Conservation (phyloP, 805 yeast genomes). For the Zygosaccharomyces lentus region DNA sequence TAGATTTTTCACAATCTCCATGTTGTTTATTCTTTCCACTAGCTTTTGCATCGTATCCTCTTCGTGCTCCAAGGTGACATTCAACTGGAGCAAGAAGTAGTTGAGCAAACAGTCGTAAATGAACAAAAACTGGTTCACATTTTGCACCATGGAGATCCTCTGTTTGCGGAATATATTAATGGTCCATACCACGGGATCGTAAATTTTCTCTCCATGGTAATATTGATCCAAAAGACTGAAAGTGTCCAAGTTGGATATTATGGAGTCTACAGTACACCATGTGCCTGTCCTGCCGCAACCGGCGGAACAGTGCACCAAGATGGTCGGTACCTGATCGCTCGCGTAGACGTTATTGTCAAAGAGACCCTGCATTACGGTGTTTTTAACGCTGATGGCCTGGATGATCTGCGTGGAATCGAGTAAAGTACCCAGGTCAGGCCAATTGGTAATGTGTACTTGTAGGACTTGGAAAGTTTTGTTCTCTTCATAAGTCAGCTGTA, state of each 20-base stretch:
- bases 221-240: conserved; percentile 17
- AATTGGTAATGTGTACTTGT: conserved; percentile 71
- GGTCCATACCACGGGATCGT: conserved; percentile 57
- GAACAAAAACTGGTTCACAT: conserved; percentile 64
- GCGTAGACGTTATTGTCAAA: conserved; percentile 12
- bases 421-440: conserved; percentile 81
- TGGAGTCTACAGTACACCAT: conserved; percentile 65
- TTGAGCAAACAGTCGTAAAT: conserved; percentile 58
- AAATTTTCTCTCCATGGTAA: conserved; percentile 10
- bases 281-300: conserved; percentile 98
- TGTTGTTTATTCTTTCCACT: conserved; percentile 13
- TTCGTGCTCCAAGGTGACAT: conserved; percentile 10
- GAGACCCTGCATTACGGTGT: conserved; percentile 37
- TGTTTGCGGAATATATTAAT: conserved; percentile 68
- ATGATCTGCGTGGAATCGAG: conserved; percentile 54
- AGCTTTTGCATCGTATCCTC: conserved; percentile 8
- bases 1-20: conserved; percentile 9
- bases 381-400: conserved; percentile 46
- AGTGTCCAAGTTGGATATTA: conserved; percentile 38
- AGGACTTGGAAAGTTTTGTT: conserved; percentile 44
- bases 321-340: conserved; percentile 42
- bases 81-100: conserved; percentile 24
- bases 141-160: conserved; percentile 81
- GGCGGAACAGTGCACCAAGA: conserved; percentile 87
- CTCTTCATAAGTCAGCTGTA: conserved; percentile 39